Evolutionary conservation across 116 monocot genomes (phyloP), one percentile per base, ranked within the genome.

Genomic region (Dioscorea cayenensis): DNA sequence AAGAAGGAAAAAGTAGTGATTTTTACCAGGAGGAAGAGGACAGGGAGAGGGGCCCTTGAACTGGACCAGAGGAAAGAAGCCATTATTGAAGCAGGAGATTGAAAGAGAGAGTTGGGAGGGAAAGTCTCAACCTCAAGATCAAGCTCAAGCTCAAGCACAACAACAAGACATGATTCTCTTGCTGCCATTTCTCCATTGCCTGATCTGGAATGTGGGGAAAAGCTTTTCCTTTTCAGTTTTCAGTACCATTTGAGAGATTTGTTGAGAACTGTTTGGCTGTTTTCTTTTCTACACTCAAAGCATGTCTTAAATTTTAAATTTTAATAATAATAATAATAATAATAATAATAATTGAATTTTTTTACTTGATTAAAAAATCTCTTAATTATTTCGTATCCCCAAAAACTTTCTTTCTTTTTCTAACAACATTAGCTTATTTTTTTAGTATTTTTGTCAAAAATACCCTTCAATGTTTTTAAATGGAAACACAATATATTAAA

Each of bases 1-100:
- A 22, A 7, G 60, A 61, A 61, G 8, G 0, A n/a, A 22, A 13
- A 23, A 7, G 60, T 19, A 23, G 7, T 0, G 9, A 22, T 23
- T 63, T 63, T 63, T 63, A 63, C 63, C 63, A 63, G 63, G 12
- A 23, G 63, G 63, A 63, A 63, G 63, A 23, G n/a, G 63, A 63
- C 63, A 59, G 59, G 59, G 59, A 59, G 59, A 21, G 59, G 59
- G 59, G 59, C 59, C 21, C 21, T 59, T 59, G 59, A 21, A 16
- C 21, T 14, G 59, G 59, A 63, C 22, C 63, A 23, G 63, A 21
- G 27, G 63, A 21, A 63, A 63, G 63, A 23, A 4, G 63, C 18
- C 63, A 63, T 63, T 10, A 63, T 63, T 22, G 63, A 23, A 63
- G 63, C 27, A 63, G 63, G 23, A 23, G 63, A 27, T 63, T 55